Base-by-base conservation (phyloP, 2,329 filamentous ascomycete genomes). In the Penicillium sp. region DNA sequence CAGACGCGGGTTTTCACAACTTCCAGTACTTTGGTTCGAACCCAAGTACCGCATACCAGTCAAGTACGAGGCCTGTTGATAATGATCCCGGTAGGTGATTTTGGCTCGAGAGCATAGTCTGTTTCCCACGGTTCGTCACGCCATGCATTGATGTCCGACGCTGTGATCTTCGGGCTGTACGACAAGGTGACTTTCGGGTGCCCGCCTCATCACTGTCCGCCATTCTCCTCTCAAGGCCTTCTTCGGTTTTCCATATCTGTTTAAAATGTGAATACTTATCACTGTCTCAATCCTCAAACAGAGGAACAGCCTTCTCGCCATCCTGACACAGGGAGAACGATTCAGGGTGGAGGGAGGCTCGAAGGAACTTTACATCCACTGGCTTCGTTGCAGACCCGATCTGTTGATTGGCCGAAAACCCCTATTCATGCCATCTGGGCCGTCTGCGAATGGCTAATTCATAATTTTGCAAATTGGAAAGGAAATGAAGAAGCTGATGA, bases 111-210 rank as follows among this genome's bases (percentile, higher is more conserved):
- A 39, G 48, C 39, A 36, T 45, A 48, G 49, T 32, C 48, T 42
- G 38, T 52, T 50, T 42, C 50, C 51, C 51, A 49, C 51, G 47
- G 53, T 61, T 53, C 45, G 54, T 55, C 48, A 51, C 53, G 49
- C 50, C 56, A 66, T 66, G 63, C 64, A 66, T 38, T 61, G 62
- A 52, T 66, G 63, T 67, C 63, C 60, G 64, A 67, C 56, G 45
- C 45, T 47, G 32, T 24, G 51, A 57, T 54, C 46, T 53, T 56
- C 52, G 50, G 52, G 48, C 56, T 53, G 51, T 60, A 57, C 56
- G 57, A 58, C 54, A 43, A 43, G 50, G 37, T 38, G 11, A 29
- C 37, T 53, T 45, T 32, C 29, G 2, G 11, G 11, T 7, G 29
- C 29, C 29, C 29, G 29, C 11, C 29, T 32, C 29, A 5, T 11